Conservation (phyloP, 2,329 filamentous ascomycete genomes). For the Fusarium praegraminearum region DNA sequence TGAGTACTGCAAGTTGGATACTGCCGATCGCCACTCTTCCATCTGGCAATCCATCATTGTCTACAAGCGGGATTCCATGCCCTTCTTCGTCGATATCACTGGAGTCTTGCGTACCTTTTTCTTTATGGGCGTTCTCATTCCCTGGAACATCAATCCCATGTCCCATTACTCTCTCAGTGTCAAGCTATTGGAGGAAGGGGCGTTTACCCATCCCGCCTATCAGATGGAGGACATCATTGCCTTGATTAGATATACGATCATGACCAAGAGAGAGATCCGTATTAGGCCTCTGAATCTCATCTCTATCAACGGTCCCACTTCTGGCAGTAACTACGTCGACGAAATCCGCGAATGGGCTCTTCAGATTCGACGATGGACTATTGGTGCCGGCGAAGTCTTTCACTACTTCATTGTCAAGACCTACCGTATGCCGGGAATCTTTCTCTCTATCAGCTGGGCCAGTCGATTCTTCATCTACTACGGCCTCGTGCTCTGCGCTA, state of each 20-base stretch:
- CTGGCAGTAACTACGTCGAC: slow-evolving; percentile 28
- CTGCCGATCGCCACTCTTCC: slow-evolving; percentile 38
- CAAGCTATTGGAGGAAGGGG: slow-evolving; percentile 30
- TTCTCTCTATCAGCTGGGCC: slow-evolving; percentile 30
- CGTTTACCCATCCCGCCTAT: slow-evolving; percentile 34
- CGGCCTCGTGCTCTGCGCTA: slow-evolving; percentile 31
- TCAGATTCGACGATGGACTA: slow-evolving; percentile 37
- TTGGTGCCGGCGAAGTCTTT: slow-evolving; percentile 37
- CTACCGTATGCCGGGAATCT: slow-evolving; percentile 27
- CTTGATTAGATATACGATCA: slow-evolving; percentile 35
- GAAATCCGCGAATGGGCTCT: slow-evolving; percentile 37
- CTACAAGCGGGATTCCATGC: slow-evolving; percentile 44
- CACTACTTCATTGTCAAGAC: slow-evolving; percentile 41
- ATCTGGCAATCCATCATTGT: slow-evolving; percentile 46
- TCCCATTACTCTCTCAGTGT: slow-evolving; percentile 35
- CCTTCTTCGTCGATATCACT: slow-evolving; percentile 45
- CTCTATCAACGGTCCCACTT: slow-evolving; percentile 37
- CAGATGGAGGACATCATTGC: slow-evolving; percentile 39
- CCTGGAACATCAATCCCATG: slow-evolving; percentile 41
- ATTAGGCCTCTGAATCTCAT: slow-evolving; percentile 33
- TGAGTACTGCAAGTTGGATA: slow-evolving; percentile 29
- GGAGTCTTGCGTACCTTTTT: slow-evolving; percentile 44
- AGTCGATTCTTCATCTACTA: slow-evolving; percentile 34
- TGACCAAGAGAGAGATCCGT: slow-evolving; percentile 28
- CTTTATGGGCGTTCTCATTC: slow-evolving; percentile 45